Evolutionary conservation across 306 rosid species (phyloP).

Genomic region (Glycyrrhiza uralensis): DNA sequence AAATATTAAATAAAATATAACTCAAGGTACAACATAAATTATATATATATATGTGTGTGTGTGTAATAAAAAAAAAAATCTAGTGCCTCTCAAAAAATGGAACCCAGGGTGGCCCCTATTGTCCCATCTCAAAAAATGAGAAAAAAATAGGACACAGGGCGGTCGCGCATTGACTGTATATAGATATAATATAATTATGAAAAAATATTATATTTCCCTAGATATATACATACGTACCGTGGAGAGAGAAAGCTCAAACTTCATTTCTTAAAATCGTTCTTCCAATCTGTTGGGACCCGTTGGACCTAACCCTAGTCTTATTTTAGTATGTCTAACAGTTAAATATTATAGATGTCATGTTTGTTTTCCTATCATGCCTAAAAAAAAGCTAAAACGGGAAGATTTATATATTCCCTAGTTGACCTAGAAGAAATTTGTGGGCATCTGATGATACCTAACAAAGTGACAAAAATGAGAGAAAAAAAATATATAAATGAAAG

Average conservation of each 20-base stretch:
- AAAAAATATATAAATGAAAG: not conserved
- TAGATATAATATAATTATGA: too few species aligned
- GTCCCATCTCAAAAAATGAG: too few species aligned
- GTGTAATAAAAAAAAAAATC: too few species aligned
- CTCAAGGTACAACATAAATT: too few species aligned
- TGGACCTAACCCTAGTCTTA: constrained; percentile 35
- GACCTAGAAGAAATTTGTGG: constrained; percentile 21
- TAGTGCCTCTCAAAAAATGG: too few species aligned
- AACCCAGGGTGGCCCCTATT: too few species aligned
- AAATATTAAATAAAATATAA: too few species aligned
- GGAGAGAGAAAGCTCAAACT: not conserved
- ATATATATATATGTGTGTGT: too few species aligned
- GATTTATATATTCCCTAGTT: constrained; percentile 16
- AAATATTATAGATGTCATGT: constrained; percentile 17
- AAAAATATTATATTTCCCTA: too few species aligned
- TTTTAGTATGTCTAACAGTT: not conserved
- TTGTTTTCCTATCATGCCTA: not conserved
- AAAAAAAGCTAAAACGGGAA: constrained; percentile 4
- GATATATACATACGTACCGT: too few species aligned
- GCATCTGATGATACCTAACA: constrained; percentile 10
- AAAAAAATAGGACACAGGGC: too few species aligned
- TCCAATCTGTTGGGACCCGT: constrained; percentile 45
- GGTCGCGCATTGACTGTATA: too few species aligned
- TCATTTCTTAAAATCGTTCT: not conserved
- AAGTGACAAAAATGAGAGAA: not conserved